Base-by-base conservation (phyloP, 1,284 basidiomycete species). In the Agroathelia rolfsii region DNA sequence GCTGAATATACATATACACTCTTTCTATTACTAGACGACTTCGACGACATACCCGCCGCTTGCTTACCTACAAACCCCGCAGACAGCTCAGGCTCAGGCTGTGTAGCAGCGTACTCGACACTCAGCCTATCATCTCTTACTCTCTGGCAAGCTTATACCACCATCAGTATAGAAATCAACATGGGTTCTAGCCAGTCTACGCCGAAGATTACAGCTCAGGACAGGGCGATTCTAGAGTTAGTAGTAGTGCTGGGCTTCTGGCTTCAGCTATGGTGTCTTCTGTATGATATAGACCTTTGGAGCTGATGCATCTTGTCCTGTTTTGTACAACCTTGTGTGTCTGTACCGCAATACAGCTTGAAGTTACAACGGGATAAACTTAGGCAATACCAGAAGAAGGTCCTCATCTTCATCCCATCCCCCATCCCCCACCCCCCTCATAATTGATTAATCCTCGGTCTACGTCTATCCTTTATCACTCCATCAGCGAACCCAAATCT, bases 311-410 rank as follows among this genome's bases (percentile, higher is more conserved):
- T 16, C 22, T 13, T 26, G 31, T 35, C 28, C 41, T 42, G 35
- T 47, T 36, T 38, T 38, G 40, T 48, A 24, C 47, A 67, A 12
- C 17, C 27, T 7, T 20, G 10, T 17, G 32, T 29, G 30, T 31
- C 11, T 18, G 30, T 38, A 39, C 37, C 36, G 28, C 50, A 84
- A n/a, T 48, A 24, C 47, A 67, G 90, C 52, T 70, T 98, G 43
- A 98, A 98, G 59, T 59, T 95, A 30, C 94, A 98, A 57, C 71
- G 95, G 27, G 95, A 98, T 58, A 94, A 93, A 55, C 66, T 98
- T 41, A 84, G 75, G 53, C 89, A 93, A 55, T 98, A 97, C 50
- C 92, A 94, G 71, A 88, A 81, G 61, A 82, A 84, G 70, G 94
- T 88, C 41, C 24, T 69, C 41, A 34, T 19, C 30, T 28, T n/a